phyloP scores from a whole-genome alignment of 2,329 filamentous ascomycete genomes.

The Cladophialophora chaetospira region DNA sequence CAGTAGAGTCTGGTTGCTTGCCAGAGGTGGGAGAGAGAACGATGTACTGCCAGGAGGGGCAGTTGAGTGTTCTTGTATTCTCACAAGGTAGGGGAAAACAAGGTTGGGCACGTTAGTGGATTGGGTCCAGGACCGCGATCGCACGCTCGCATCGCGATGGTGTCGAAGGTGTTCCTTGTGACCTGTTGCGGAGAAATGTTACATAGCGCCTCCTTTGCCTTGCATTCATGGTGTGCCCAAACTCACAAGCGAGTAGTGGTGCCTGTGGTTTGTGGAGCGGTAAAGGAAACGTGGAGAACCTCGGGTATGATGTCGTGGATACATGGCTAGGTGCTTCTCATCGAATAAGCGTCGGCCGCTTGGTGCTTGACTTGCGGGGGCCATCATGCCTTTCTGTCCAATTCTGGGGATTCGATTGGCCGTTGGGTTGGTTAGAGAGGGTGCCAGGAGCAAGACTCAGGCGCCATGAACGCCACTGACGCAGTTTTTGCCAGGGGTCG shows the following conservation, averaged over 20 bases:
- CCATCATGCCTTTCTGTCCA: background rate
- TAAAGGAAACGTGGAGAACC: background rate
- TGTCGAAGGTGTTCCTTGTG: slow-evolving; percentile 7
- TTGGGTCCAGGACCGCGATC: background rate
- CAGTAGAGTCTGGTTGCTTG: background rate
- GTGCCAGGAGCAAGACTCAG: background rate
- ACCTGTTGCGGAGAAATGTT: slow-evolving; percentile 13
- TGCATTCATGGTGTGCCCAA: slow-evolving; percentile 3
- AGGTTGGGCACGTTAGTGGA: background rate
- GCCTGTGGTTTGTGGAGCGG: background rate
- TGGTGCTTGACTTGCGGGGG: background rate
- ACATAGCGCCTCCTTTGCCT: slow-evolving; percentile 2
- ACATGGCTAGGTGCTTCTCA: background rate
- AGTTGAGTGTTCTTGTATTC: slow-evolving; percentile 10
- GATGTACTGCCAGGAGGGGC: background rate
- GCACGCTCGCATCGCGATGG: background rate
- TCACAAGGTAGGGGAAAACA: background rate
- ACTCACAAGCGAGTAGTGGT: background rate
- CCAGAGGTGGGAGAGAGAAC: background rate
- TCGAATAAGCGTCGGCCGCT: slow-evolving; percentile 5
- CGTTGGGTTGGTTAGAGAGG: background rate
- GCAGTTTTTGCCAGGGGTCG: background rate
- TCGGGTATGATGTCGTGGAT: background rate
- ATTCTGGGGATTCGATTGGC: background rate
- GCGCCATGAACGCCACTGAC: slow-evolving; percentile 20